Evolutionary conservation across 1,284 basidiomycete genomes (phyloP).

Genomic region (Pyrrhoderma lamaoense): DNA sequence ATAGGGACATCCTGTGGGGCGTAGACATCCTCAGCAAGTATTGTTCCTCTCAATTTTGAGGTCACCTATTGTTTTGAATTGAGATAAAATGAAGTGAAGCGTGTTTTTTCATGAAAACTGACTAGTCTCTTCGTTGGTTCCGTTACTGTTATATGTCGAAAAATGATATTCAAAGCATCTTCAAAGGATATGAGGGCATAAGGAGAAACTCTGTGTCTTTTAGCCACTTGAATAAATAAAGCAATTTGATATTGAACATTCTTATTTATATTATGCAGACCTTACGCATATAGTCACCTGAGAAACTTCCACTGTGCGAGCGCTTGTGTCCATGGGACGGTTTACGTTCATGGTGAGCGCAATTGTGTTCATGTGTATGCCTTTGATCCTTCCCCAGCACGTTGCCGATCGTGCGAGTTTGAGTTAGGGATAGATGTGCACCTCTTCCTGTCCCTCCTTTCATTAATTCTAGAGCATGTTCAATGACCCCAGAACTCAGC

Average conservation of each 20-base stretch:
- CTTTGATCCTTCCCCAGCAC: slow-evolving; percentile 17
- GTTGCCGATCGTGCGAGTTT: slow-evolving; percentile 17
- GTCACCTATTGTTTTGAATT: slow-evolving; percentile 38
- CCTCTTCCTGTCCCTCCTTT: slow-evolving; percentile 58
- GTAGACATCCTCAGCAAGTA: slow-evolving; percentile 70
- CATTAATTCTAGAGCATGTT: slow-evolving; percentile 72
- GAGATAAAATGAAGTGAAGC: not conserved
- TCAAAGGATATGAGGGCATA: slow-evolving; percentile 67
- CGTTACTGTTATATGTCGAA: slow-evolving; percentile 42
- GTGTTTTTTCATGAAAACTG: slow-evolving; percentile 13
- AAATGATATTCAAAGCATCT: slow-evolving; percentile 53
- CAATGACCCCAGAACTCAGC: slow-evolving; percentile 43
- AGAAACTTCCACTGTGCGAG: slow-evolving; percentile 9
- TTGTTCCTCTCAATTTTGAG: slow-evolving; percentile 48
- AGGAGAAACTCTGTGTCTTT: slow-evolving; percentile 66
- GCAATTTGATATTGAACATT: slow-evolving; percentile 23
- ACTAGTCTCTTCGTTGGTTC: slow-evolving; percentile 34
- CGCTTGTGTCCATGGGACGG: slow-evolving; percentile 38
- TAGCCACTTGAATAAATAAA: slow-evolving; percentile 38
- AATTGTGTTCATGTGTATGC: slow-evolving; percentile 18
- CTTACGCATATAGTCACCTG: slow-evolving; percentile 16
- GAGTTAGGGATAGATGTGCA: slow-evolving; percentile 43
- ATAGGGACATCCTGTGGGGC: slow-evolving; percentile 58
- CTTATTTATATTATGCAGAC: slow-evolving; percentile 30
- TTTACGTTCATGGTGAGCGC: slow-evolving; percentile 30